These are phyloP conservation scores for Nicotiana undulata DNA, from an alignment of 257 asterid genomes.

Conservation along the genomic window DNA sequence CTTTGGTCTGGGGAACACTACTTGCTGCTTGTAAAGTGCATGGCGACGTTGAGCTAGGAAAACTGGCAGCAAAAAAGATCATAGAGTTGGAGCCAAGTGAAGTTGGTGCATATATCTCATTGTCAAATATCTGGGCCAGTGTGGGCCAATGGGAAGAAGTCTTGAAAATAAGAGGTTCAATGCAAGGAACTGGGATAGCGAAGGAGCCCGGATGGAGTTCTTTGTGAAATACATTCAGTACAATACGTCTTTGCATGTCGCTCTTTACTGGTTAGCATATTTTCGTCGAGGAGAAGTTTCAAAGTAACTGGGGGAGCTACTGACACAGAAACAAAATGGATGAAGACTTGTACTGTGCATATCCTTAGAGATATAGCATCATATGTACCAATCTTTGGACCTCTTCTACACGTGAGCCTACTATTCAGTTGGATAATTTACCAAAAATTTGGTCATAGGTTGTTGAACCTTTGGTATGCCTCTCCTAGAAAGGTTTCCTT, in stretches of 20 bases:
- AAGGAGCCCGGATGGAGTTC: slow-evolving; percentile 78
- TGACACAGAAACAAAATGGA: not conserved
- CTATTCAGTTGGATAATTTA: not conserved
- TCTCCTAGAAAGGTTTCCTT: not conserved
- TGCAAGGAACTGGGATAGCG: slow-evolving; percentile 38
- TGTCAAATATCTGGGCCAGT: slow-evolving; percentile 65
- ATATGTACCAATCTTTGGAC: not conserved
- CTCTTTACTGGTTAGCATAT: not conserved
- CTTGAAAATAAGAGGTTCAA: slow-evolving; percentile 33
- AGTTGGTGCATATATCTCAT: slow-evolving; percentile 49
- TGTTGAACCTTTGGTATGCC: not conserved
- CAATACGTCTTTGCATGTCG: not conserved
- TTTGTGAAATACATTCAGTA: slow-evolving; percentile 20
- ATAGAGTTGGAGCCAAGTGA: slow-evolving; percentile 47
- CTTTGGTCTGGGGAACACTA: slow-evolving; percentile 61
- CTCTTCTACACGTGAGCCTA: not conserved
- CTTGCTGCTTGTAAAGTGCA: slow-evolving; percentile 70
- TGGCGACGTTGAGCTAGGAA: slow-evolving; percentile 50
- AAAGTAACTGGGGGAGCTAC: not conserved
- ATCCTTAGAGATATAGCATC: not conserved
- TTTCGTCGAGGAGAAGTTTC: not conserved
- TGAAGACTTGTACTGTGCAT: not conserved
- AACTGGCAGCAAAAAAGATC: slow-evolving; percentile 47
- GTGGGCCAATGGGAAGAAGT: slow-evolving; percentile 77
- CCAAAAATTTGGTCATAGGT: not conserved